Evolutionary conservation across 1,284 basidiomycete genomes (phyloP).

Genomic region (Cryptococcus amylolentus): DNA sequence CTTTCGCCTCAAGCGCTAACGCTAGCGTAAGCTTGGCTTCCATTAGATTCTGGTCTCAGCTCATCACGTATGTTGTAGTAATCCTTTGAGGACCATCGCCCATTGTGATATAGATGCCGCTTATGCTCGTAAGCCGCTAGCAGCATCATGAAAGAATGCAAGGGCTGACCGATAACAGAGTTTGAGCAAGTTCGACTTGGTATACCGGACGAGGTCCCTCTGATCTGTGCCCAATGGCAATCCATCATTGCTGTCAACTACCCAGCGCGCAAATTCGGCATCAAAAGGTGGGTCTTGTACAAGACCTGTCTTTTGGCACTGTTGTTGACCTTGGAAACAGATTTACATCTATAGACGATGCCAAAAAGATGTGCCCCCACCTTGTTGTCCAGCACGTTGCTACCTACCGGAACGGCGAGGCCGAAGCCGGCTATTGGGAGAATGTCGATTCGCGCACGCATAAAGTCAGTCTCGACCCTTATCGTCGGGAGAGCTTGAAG

Average conservation of each 20-base stretch:
- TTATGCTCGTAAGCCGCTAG: constrained; percentile 58
- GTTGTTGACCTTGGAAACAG: background rate
- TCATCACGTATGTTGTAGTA: constrained; percentile 15
- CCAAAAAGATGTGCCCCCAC: constrained; percentile 79
- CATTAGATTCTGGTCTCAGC: background rate
- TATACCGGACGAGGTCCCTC: constrained; percentile 65
- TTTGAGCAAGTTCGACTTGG: constrained; percentile 83
- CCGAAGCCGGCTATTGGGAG: constrained; percentile 83
- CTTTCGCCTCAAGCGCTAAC: constrained; percentile 44
- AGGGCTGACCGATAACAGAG: constrained; percentile 46
- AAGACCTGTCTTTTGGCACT: constrained; percentile 21
- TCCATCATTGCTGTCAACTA: constrained; percentile 90
- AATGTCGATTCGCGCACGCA: constrained; percentile 81
- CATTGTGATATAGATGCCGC: constrained; percentile 94
- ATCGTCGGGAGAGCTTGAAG: constrained; percentile 84
- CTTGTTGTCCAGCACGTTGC: constrained; percentile 87
- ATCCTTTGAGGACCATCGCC: constrained; percentile 59
- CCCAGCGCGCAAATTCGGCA: constrained; percentile 82
- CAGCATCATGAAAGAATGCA: background rate
- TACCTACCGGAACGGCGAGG: constrained; percentile 80
- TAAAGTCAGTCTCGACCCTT: constrained; percentile 94
- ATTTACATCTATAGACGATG: constrained; percentile 59
- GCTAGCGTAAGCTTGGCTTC: constrained; percentile 27
- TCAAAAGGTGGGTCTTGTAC: constrained; percentile 58
- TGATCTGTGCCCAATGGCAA: constrained; percentile 93